A percentile compares a stretch with the other conserved stretches of the same genome.
These are phyloP conservation scores for Phaeophleospora eucalypticola DNA, from an alignment of 2,329 filamentous ascomycete species.

Conservation along the genomic window DNA sequence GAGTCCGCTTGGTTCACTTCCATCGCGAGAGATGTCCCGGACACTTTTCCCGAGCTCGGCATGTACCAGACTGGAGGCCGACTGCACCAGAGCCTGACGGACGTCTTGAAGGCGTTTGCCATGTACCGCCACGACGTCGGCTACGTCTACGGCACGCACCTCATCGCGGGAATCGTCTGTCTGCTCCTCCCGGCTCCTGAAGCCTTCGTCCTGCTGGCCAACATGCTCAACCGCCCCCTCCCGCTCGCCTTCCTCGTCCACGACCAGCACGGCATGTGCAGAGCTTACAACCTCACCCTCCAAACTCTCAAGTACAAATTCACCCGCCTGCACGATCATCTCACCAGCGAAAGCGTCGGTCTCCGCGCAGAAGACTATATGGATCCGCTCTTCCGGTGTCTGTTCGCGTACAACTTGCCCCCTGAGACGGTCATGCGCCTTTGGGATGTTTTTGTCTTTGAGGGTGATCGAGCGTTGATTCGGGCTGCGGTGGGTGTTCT, in stretches of 20 bases:
- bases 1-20: constrained; percentile 59
- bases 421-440: constrained; percentile 57
- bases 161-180: constrained; percentile 67
- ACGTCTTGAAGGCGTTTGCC: constrained; percentile 72
- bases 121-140: constrained; percentile 81
- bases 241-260: constrained; percentile 71
- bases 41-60: constrained; percentile 66
- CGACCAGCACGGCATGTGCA: constrained; percentile 64
- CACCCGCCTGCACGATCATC: constrained; percentile 59
- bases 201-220: constrained; percentile 69
- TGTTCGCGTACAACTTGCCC: constrained; percentile 31
- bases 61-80: constrained; percentile 60
- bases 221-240: constrained; percentile 70
- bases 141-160: constrained; percentile 70
- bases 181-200: constrained; percentile 63
- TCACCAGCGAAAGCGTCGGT: constrained; percentile 42
- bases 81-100: constrained; percentile 62
- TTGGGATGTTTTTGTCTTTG: constrained; percentile 81
- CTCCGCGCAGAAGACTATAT: constrained; percentile 38
- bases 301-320: constrained; percentile 64
- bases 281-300: constrained; percentile 66
- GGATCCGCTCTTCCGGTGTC: constrained; percentile 31
- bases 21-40: constrained; percentile 62
- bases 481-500: constrained; percentile 68
- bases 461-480: constrained; percentile 69